Conservation (phyloP, 768 basidiomycete species). For the Dendrothele bispora region DNA sequence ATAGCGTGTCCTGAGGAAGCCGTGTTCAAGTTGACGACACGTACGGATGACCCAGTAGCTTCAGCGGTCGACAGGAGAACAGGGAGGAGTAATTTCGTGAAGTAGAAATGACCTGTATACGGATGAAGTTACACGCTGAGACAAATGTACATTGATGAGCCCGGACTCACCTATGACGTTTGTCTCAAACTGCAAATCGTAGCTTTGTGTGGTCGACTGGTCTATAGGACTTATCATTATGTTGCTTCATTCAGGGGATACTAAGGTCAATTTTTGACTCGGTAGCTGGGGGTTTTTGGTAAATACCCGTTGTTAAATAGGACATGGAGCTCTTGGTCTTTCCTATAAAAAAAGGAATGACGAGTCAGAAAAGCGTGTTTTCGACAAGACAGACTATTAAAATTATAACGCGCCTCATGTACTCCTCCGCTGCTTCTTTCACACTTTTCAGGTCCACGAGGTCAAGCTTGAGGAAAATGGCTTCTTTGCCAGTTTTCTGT, state of each 20-base stretch:
- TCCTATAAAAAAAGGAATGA: constrained; percentile 18
- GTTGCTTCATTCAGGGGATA: constrained; percentile 9
- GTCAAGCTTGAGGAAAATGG: constrained; percentile 43
- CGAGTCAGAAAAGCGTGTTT: neutral
- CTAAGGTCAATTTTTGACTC: neutral
- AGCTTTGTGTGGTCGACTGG: constrained; percentile 23
- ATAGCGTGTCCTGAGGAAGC: constrained; percentile 16
- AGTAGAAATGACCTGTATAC: constrained; percentile 54
- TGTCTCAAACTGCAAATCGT: constrained; percentile 23
- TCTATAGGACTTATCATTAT: constrained; percentile 28
- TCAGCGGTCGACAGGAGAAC: constrained; percentile 32
- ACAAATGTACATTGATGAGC: neutral
- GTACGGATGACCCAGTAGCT: constrained; percentile 27
- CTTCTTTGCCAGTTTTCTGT: constrained; percentile 45
- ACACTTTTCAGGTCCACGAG: constrained; percentile 41
- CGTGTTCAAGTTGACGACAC: constrained; percentile 39
- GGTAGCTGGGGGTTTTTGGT: neutral
- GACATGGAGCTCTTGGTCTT: constrained; percentile 43
- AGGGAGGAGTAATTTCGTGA: constrained; percentile 52
- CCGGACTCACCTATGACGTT: constrained; percentile 19
- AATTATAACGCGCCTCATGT: constrained; percentile 27
- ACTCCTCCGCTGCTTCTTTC: constrained; percentile 40
- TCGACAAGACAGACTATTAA: neutral
- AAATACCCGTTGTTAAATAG: constrained; percentile 48
- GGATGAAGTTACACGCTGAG: constrained; percentile 4